Evolutionary conservation across 306 rosid genomes (phyloP).

Genomic region (Echinosophora koreensis): DNA sequence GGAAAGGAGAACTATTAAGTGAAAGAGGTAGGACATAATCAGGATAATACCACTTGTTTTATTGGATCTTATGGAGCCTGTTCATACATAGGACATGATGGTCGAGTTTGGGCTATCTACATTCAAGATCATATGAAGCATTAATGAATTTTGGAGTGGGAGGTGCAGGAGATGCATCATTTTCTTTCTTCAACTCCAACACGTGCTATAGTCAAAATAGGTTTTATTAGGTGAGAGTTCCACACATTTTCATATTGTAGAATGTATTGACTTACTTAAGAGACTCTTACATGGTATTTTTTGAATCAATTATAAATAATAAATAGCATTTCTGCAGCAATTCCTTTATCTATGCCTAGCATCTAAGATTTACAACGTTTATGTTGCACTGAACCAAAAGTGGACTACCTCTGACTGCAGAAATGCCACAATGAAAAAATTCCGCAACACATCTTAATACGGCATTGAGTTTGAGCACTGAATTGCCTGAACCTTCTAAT

Average conservation of each 20-base stretch:
- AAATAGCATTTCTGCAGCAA: slow-evolving; percentile 56
- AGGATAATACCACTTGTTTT: too few species aligned
- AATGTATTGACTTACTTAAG: slow-evolving; percentile 58
- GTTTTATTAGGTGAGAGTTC: slow-evolving; percentile 60
- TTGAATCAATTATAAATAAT: slow-evolving; percentile 57
- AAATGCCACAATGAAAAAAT: slow-evolving; percentile 17
- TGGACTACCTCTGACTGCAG: not conserved
- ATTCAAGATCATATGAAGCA: slow-evolving; percentile 29
- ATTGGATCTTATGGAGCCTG: too few species aligned
- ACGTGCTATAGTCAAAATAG: slow-evolving; percentile 57
- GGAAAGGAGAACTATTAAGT: not conserved
- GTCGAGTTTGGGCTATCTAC: slow-evolving; percentile 30
- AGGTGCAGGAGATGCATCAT: slow-evolving; percentile 40
- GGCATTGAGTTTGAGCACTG: not conserved
- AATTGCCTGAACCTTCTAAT: not conserved
- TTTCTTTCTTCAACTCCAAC: slow-evolving; percentile 46
- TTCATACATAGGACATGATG: too few species aligned
- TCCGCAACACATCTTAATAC: not conserved
- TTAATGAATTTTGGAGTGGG: slow-evolving; percentile 40
- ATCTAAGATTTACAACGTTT: slow-evolving; percentile 18
- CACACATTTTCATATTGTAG: slow-evolving; percentile 56
- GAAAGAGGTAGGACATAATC: too few species aligned
- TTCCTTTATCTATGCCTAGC: slow-evolving; percentile 28
- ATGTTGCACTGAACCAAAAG: not conserved
- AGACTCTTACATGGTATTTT: slow-evolving; percentile 61